Conservation (phyloP, 208 protist species). For the Trypanosoma theileri region DNA sequence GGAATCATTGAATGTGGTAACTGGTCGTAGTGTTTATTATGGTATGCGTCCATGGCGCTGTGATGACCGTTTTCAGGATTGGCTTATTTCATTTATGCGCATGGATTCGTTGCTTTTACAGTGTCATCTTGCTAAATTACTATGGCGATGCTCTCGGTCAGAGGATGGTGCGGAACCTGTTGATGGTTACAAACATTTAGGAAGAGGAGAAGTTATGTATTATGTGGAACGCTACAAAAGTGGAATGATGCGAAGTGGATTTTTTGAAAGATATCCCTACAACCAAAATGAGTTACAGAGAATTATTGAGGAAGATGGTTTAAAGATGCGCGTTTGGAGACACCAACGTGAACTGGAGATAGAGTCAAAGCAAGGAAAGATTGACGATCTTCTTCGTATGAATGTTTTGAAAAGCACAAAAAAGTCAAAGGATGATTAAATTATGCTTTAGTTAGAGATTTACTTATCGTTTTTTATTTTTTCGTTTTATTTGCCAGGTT, state of each 20-base stretch:
- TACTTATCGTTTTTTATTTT: background rate
- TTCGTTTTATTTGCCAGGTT: background rate
- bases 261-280: slow-evolving; percentile 78
- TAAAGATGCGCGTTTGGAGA: slow-evolving; percentile 86
- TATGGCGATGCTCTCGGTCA: slow-evolving; percentile 53
- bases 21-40: slow-evolving; percentile 80
- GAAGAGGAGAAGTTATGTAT: slow-evolving; percentile 73
- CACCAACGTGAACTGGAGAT: slow-evolving; percentile 76
- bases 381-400: slow-evolving; percentile 70
- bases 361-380: slow-evolving; percentile 62
- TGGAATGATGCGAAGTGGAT: slow-evolving; percentile 69
- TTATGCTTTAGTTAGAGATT: background rate
- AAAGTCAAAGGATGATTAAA: background rate
- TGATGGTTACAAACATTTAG: slow-evolving; percentile 61
- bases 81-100: slow-evolving; percentile 54
- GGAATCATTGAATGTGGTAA: slow-evolving; percentile 74
- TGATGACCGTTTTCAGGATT: slow-evolving; percentile 85
- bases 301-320: slow-evolving; percentile 67
- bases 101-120: slow-evolving; percentile 51
- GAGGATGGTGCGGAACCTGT: slow-evolving; percentile 59
- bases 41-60: slow-evolving; percentile 81
- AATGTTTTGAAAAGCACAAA: slow-evolving; percentile 46
- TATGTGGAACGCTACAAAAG: slow-evolving; percentile 77
- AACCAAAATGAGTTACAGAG: slow-evolving; percentile 67
- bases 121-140: slow-evolving; percentile 31